phyloP scores from a whole-genome alignment of 768 basidiomycete genomes.

The Tubosaeta sp. region DNA sequence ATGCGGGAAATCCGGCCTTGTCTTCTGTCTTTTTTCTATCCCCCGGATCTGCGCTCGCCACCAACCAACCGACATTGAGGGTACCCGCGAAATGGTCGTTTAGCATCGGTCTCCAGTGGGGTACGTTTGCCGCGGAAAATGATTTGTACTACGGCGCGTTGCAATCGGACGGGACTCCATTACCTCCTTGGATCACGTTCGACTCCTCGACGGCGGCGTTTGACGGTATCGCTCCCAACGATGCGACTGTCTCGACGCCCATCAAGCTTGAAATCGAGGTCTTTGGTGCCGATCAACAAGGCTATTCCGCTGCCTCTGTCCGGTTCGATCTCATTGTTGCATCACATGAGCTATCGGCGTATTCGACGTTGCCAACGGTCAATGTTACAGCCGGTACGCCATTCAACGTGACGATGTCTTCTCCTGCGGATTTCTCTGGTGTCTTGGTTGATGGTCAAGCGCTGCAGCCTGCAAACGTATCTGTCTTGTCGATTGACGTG shows the following conservation, averaged over 20 bases:
- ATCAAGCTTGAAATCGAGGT: conserved; percentile 50
- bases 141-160: conserved; percentile 61
- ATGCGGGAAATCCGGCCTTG: conserved; percentile 53
- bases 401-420: conserved; percentile 50
- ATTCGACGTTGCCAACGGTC: conserved; percentile 52
- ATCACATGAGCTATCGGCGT: conserved; percentile 58
- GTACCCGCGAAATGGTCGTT: conserved; percentile 86
- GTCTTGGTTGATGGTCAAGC: conserved; percentile 58
- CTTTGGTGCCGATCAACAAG: conserved; percentile 67
- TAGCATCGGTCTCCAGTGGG: conserved; percentile 74
- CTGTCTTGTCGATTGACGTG: conserved; percentile 54
- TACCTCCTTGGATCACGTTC: conserved; percentile 77
- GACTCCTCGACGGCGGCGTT: conserved; percentile 66
- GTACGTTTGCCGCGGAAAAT: conserved; percentile 51
- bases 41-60: conserved; percentile 52
- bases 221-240: conserved; percentile 67
- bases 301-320: conserved; percentile 58
- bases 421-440: conserved; percentile 57
- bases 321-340: conserved; percentile 68
- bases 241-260: conserved; percentile 36
- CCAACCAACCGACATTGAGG: conserved; percentile 53
- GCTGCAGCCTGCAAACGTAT: conserved; percentile 57
- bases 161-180: conserved; percentile 59
- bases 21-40: conserved; percentile 73
- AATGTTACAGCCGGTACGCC: conserved; percentile 61